Conservation (phyloP, 2,329 filamentous ascomycete species). For the Penicillium sp. region DNA sequence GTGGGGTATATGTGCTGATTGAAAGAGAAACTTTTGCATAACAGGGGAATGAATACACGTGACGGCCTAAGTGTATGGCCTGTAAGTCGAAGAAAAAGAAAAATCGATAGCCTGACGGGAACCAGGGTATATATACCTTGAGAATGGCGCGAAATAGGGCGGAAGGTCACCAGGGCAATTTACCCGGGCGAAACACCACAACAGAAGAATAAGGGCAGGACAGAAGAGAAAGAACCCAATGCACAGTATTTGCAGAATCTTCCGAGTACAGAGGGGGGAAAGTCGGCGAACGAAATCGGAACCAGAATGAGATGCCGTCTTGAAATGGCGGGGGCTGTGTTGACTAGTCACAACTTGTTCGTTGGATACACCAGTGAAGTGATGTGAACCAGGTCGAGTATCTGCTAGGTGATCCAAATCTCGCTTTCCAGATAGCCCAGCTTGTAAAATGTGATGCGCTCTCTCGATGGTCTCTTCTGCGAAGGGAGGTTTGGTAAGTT, state of each 20-base stretch:
- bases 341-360: not conserved
- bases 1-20: constrained; percentile 28
- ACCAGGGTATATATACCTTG: constrained; percentile 3
- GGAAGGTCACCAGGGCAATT: not conserved
- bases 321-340: not conserved
- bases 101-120: not conserved
- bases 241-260: not conserved
- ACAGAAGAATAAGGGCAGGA: not conserved
- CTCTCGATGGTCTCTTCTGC: not conserved
- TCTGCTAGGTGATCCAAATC: not conserved
- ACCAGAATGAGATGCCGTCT: not conserved
- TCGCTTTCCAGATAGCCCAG: not conserved
- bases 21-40: constrained; percentile 23
- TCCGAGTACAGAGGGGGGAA: not conserved
- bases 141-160: not conserved
- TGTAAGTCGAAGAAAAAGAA: not conserved
- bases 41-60: constrained; percentile 25
- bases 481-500: not conserved
- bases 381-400: not conserved
- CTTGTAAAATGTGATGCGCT: not conserved
- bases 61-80: not conserved
- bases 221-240: not conserved
- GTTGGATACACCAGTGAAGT: not conserved
- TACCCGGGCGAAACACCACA: not conserved
- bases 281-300: not conserved